A percentile compares a stretch with the other conserved stretches of the same genome.
Evolutionary conservation across 352 stramenopile species (phyloP).

Genomic region (Pythium monospermum): DNA sequence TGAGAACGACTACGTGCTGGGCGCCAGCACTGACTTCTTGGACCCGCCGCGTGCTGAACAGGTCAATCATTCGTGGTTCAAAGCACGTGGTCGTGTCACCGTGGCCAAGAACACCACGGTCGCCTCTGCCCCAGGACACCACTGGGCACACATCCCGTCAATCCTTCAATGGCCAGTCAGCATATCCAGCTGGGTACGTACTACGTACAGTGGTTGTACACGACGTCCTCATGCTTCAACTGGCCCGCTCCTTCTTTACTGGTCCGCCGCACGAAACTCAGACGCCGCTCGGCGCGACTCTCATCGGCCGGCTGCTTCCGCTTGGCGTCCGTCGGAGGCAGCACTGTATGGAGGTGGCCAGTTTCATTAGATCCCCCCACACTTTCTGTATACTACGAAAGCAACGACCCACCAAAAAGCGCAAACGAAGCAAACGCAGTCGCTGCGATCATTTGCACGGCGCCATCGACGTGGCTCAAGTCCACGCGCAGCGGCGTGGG

Average conservation of each 20-base stretch:
- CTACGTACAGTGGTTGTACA: constrained; percentile 21
- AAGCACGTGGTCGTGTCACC: constrained; percentile 36
- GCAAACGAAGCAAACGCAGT: constrained; percentile 65
- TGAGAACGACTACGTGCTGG: constrained; percentile 65
- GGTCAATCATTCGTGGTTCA: constrained; percentile 37
- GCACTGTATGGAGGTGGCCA: too few species aligned
- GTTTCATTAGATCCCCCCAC: background rate
- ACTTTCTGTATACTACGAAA: background rate
- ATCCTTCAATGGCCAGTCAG: background rate
- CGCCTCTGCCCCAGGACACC: constrained; percentile 63
- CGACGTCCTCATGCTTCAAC: constrained; percentile 13
- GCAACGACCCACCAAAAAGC: constrained; percentile 39
- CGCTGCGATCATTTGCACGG: constrained; percentile 47
- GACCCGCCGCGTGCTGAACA: constrained; percentile 57
- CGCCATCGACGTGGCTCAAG: constrained; percentile 18
- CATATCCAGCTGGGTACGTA: background rate
- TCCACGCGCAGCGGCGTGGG: constrained; percentile 32
- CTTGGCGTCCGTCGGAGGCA: constrained; percentile 17
- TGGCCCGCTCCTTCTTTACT: constrained; percentile 14
- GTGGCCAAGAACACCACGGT: constrained; percentile 54
- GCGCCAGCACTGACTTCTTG: constrained; percentile 46
- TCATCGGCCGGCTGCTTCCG: constrained; percentile 9
- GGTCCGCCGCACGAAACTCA: too few species aligned
- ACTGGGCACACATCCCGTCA: constrained; percentile 26
- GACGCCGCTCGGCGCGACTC: constrained; percentile 2